These are phyloP conservation scores for Antrodiella citrinella DNA, from an alignment of 768 basidiomycete species.

Conservation along the genomic window DNA sequence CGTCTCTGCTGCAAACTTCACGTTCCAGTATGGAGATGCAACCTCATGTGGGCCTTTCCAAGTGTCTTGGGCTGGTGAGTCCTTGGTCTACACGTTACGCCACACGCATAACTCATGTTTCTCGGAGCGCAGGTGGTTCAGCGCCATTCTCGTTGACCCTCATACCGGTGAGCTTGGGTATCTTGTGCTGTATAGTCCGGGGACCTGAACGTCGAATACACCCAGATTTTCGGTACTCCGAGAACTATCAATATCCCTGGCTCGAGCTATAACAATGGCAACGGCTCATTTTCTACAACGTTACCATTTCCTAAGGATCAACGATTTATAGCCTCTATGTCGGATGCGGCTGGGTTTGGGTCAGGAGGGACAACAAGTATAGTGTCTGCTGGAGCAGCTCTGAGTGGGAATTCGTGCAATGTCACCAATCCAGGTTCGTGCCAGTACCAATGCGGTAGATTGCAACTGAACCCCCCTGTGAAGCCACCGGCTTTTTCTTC, in stretches of 20 bases:
- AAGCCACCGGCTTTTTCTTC: constrained; percentile 39
- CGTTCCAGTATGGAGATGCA: constrained; percentile 43
- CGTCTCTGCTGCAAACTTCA: constrained; percentile 26
- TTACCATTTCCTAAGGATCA: constrained; percentile 33
- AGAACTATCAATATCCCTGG: constrained; percentile 47
- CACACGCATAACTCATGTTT: too few species aligned
- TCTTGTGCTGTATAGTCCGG: constrained; percentile 5
- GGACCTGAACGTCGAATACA: not conserved
- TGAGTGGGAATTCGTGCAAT: constrained; percentile 38
- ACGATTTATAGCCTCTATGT: constrained; percentile 54
- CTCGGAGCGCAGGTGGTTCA: constrained; percentile 45
- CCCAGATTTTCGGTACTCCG: constrained; percentile 47
- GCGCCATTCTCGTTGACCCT: constrained; percentile 44
- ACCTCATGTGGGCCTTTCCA: constrained; percentile 56
- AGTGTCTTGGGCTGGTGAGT: constrained; percentile 54
- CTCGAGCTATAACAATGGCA: constrained; percentile 43
- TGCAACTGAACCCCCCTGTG: not conserved
- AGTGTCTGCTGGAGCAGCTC: constrained; percentile 38
- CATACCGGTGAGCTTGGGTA: constrained; percentile 37
- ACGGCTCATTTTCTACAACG: constrained; percentile 42
- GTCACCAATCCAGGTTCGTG: constrained; percentile 32
- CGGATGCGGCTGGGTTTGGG: constrained; percentile 62
- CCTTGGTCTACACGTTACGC: too few species aligned
- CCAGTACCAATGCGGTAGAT: not conserved
- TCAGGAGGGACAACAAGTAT: constrained; percentile 51